Base-by-base conservation (phyloP, 108 stramenopile species). In the Discostella stelligeroides region DNA sequence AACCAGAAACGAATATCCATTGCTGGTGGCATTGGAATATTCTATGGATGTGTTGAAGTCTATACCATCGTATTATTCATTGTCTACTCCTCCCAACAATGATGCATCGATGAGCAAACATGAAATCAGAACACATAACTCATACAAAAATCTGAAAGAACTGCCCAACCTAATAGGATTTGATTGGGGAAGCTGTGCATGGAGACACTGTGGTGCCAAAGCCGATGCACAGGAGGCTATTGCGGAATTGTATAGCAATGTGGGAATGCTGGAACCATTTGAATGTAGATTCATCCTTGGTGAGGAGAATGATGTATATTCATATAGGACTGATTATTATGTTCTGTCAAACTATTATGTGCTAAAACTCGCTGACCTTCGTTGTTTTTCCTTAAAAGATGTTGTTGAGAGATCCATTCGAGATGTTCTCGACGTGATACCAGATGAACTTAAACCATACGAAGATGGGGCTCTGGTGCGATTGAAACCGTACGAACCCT, bases 101-200 rank as follows among this genome's bases (percentile, higher is more conserved):
- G 14, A 48, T 57, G 18, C 18, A n/a, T n/a, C n/a, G n/a, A n/a
- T n/a, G n/a, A n/a, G n/a, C n/a, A n/a, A n/a, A n/a, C n/a, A n/a
- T n/a, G n/a, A n/a, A n/a, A n/a, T n/a, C n/a, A n/a, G n/a, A n/a
- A n/a, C n/a, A n/a, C n/a, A n/a, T n/a, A n/a, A n/a, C n/a, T n/a
- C n/a, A n/a, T n/a, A n/a, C n/a, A 49, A 63, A 60, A 61, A 54
- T 15, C 20, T 24, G 3, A 42, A 38, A 11, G 61, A 79, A 17
- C 17, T 79, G 11, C 46, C 59, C 28, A 34, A 48, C 34, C 27
- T 71, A 2, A 84, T 94, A 46, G 92, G 92, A 4, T 94, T 94
- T 66, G 92, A 91, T 37, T 94, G 89, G 88, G 88, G 88, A 23
- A 85, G 84, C 59, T 95, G 94, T 70, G 91, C 89, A 7, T 95